Conservation (phyloP, 2,329 filamentous ascomycete species). For the Calonectria hawksworthii region DNA sequence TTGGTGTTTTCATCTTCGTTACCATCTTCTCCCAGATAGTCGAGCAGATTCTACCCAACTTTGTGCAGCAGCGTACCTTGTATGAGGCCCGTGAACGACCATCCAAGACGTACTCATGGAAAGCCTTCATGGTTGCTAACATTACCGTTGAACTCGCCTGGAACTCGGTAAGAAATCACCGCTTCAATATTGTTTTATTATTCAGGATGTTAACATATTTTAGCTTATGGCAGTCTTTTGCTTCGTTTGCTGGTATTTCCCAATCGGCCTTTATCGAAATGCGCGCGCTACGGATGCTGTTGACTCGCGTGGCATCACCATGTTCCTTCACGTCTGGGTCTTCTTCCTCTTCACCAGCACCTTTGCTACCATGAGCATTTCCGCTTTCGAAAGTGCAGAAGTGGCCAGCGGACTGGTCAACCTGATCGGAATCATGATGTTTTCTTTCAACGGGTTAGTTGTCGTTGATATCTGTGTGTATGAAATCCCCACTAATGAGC, state of each 20-base stretch:
- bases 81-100: constrained; percentile 80
- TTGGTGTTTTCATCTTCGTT: constrained; percentile 78
- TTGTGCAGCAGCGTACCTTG: constrained; percentile 76
- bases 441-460: constrained; percentile 77
- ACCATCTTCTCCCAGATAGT: constrained; percentile 78
- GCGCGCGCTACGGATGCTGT: constrained; percentile 64
- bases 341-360: constrained; percentile 78
- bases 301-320: constrained; percentile 66
- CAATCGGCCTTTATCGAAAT: constrained; percentile 73
- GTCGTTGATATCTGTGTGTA: rapidly evolving
- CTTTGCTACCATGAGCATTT: constrained; percentile 75
- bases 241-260: constrained; percentile 78
- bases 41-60: constrained; percentile 79
- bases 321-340: constrained; percentile 73
- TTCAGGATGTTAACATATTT: not conserved
- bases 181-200: rapidly evolving
- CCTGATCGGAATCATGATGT: constrained; percentile 72
- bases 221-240: constrained; percentile 63
- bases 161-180: constrained; percentile 66
- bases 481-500: constrained; percentile 16
- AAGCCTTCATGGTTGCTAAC: constrained; percentile 75
- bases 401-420: constrained; percentile 75
- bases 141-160: constrained; percentile 75
- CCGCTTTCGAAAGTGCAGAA: constrained; percentile 73
- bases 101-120: constrained; percentile 78